Percentiles rank a stretch among this genome's conserved stretches.
These are phyloP conservation scores for Paxillus ammoniavirescens DNA, from an alignment of 768 basidiomycete genomes.

Conservation along the genomic window DNA sequence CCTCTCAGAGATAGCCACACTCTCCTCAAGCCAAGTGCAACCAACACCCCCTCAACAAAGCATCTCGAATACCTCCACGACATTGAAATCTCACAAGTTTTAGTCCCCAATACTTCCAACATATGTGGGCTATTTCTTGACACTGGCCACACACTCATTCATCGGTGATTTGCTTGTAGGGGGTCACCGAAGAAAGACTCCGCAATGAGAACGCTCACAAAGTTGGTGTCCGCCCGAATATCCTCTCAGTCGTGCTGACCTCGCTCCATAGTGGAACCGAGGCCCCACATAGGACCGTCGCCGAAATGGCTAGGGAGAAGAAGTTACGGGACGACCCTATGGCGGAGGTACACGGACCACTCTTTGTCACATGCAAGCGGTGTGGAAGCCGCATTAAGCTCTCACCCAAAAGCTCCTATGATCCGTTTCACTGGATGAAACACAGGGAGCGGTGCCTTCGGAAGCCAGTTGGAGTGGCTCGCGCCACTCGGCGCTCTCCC, in stretches of 20 bases:
- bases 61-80: neutral
- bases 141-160: conserved; percentile 13
- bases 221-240: conserved; percentile 15
- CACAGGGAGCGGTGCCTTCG: conserved; percentile 61
- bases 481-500: conserved; percentile 11
- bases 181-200: conserved; percentile 22
- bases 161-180: conserved; percentile 22
- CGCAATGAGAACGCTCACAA: conserved; percentile 18
- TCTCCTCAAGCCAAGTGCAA: neutral
- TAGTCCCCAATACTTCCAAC: neutral
- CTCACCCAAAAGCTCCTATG: conserved; percentile 63
- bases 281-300: conserved; percentile 35
- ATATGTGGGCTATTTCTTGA: conserved; percentile 22
- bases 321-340: conserved; percentile 52
- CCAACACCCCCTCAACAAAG: neutral
- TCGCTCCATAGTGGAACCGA: conserved; percentile 21
- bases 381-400: conserved; percentile 62
- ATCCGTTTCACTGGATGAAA: conserved; percentile 65
- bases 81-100: neutral
- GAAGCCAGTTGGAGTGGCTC: conserved; percentile 31
- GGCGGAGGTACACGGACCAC: conserved; percentile 49
- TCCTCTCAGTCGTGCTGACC: conserved; percentile 7
- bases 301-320: conserved; percentile 50
- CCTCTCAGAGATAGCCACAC: neutral
- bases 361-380: conserved; percentile 51